Base-by-base conservation (phyloP, 2,329 filamentous ascomycete species). In the Alternaria sp. region DNA sequence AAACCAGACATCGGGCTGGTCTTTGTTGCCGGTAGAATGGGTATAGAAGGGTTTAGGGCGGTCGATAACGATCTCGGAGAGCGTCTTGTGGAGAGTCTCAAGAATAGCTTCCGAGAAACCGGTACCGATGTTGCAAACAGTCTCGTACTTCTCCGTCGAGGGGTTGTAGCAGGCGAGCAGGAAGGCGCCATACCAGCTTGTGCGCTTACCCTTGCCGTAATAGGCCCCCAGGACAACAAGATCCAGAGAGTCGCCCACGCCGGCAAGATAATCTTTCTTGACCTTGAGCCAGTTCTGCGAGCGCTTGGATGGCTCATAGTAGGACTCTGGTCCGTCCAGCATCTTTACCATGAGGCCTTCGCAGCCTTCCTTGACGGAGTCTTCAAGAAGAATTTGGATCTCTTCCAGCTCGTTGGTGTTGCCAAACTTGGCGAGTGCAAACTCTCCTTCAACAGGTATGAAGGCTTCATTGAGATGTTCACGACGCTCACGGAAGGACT, bases 261-360 rank as follows among this genome's bases (percentile, higher is more conserved):
- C 95, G 6, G 92, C 87, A 59, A 99, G 92, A 79, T 99, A 99
- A 77, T 99, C 96, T 77, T 99, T 99, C 81, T 99, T 99, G 81
- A 98, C 82, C 86, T 99, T 99, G 69, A 99, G 91, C 96, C 96
- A 99, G 77, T 99, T 99, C 63, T 96, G 92, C 81, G 93, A 97
- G 68, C 96, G 91, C 79, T 97, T 97, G 74, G 93, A 97, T 19
- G 96, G 96, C 81, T 98, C 95, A 77, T 99, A 99, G 72, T 92
- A 93, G 71, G 93, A 97, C 80, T 97, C 95, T 7, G 88, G 84
- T 1, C 95, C 96, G 78, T 98, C 95, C 62, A 99, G 83, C 96
- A 99, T 99, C 84, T 99, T 99, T 13, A 99, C 96, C 96, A 99
- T 99, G 57, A 99, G 85, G 11, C 96, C 96, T 83, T 99, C 96